These are phyloP conservation scores for Scenedesmus sp. DNA, from an alignment of 163 green algal species.

Conservation along the genomic window DNA sequence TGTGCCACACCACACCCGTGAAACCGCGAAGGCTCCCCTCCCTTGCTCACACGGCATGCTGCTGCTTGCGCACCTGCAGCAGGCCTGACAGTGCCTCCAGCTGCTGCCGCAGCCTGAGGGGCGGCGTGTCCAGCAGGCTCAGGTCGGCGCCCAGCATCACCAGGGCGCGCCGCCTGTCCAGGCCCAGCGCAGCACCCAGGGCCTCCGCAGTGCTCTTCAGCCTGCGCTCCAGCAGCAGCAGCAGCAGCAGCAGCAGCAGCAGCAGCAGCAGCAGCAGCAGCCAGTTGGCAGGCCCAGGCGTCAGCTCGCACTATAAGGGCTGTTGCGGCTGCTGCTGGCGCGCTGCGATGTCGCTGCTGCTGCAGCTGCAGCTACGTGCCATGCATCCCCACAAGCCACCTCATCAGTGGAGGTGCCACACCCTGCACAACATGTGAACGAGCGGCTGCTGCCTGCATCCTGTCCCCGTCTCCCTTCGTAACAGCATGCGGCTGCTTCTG, in stretches of 20 bases:
- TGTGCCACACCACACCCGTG: too few relatives aligned
- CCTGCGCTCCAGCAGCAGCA: constrained; percentile 31
- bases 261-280: too few relatives aligned
- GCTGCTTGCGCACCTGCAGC: not conserved
- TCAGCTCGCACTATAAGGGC: too few relatives aligned
- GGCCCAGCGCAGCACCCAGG: not conserved
- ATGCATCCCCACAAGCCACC: too few relatives aligned
- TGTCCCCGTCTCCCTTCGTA: too few relatives aligned
- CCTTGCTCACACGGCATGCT: too few relatives aligned
- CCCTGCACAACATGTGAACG: too few relatives aligned
- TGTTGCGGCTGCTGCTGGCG: too few relatives aligned
- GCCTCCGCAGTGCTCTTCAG: constrained; percentile 22
- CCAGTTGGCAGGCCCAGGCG: not conserved
- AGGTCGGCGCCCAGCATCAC: not conserved
- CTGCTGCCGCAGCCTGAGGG: constrained; percentile 22
- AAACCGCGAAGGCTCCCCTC: too few relatives aligned
- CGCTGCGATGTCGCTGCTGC: not conserved
- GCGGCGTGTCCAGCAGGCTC: constrained; percentile 37
- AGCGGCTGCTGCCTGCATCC: too few relatives aligned
- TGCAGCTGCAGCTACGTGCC: not conserved
- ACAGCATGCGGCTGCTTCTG: too few relatives aligned
- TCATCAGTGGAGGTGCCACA: too few relatives aligned
- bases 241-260: not conserved
- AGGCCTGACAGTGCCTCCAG: not conserved
- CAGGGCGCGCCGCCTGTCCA: not conserved